Evolutionary conservation across 768 basidiomycete genomes (phyloP).

Genomic region (Podaxis sp.): DNA sequence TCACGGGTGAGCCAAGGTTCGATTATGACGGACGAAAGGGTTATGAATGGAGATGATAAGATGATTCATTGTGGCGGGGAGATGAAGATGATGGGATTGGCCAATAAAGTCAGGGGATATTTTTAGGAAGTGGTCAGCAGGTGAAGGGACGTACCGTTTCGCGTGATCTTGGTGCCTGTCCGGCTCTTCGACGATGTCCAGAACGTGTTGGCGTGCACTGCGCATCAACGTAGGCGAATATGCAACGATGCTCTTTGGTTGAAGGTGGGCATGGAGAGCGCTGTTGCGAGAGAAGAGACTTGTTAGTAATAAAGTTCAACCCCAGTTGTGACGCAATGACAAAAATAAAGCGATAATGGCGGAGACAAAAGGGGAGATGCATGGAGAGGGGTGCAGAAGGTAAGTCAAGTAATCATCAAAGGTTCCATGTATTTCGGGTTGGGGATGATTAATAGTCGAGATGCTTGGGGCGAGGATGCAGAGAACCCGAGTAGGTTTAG

Average conservation of each 20-base stretch:
- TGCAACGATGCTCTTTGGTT: slow-evolving; percentile 46
- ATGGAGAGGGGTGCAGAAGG: no score
- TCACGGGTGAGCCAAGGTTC: not conserved
- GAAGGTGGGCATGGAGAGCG: slow-evolving; percentile 57
- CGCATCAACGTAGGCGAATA: slow-evolving; percentile 51
- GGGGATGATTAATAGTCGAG: no score
- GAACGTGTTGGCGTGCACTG: slow-evolving; percentile 39
- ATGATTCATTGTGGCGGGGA: not conserved
- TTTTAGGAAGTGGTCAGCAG: not conserved
- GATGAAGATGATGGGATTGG: not conserved
- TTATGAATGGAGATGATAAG: slow-evolving; percentile 1
- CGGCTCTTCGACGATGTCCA: slow-evolving; percentile 42
- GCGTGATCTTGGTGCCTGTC: slow-evolving; percentile 53
- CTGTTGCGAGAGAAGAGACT: slow-evolving; percentile 24
- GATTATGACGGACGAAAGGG: no score
- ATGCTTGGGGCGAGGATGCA: not conserved
- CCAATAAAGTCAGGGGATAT: not conserved
- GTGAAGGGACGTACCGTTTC: slow-evolving; percentile 32
- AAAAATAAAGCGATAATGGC: not conserved
- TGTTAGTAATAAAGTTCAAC: not conserved
- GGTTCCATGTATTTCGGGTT: no score
- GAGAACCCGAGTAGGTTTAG: not conserved
- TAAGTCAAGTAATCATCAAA: no score
- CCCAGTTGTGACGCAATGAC: not conserved
- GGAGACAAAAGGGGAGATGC: no score